Conservation (phyloP, 495 filamentous ascomycete species). For the Xylaria grammica region DNA sequence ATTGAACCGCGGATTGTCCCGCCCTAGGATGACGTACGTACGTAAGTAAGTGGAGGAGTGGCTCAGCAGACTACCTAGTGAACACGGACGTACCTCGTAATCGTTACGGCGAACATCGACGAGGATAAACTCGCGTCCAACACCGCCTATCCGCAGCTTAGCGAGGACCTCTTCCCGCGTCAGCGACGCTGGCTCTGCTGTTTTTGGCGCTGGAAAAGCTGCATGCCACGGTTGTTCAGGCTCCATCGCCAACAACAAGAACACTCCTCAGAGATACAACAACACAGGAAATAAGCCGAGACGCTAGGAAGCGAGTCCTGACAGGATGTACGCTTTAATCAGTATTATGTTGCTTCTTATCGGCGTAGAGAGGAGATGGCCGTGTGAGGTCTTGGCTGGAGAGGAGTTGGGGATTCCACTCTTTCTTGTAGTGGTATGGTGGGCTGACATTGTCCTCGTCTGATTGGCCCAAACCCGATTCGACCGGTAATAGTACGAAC, state of each 20-base stretch:
- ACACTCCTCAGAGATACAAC: neutral
- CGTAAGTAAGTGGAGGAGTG: constrained; percentile 7
- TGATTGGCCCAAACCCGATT: constrained; percentile 8
- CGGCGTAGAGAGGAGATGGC: neutral
- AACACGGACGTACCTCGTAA: constrained; percentile 55
- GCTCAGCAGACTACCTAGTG: neutral
- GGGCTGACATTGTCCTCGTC: neutral
- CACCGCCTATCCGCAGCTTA: constrained; percentile 26
- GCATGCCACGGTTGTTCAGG: constrained; percentile 21
- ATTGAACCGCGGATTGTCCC: constrained; percentile 71
- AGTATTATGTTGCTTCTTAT: neutral
- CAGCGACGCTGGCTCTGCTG: constrained; percentile 28
- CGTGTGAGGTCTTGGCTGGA: neutral
- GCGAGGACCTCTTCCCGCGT: constrained; percentile 36
- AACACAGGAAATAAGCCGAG: neutral
- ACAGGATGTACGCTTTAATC: neutral
- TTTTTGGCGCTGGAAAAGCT: constrained; percentile 17
- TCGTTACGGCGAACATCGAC: constrained; percentile 68
- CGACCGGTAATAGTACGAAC: no score
- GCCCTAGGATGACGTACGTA: constrained; percentile 50
- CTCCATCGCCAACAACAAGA: neutral
- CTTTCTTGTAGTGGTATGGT: neutral
- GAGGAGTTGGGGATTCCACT: constrained; percentile 9
- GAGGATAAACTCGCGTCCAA: constrained; percentile 61
- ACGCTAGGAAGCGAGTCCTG: no score